These are phyloP conservation scores for Boletus huronensis DNA, from an alignment of 768 basidiomycete species.

Conservation along the genomic window DNA sequence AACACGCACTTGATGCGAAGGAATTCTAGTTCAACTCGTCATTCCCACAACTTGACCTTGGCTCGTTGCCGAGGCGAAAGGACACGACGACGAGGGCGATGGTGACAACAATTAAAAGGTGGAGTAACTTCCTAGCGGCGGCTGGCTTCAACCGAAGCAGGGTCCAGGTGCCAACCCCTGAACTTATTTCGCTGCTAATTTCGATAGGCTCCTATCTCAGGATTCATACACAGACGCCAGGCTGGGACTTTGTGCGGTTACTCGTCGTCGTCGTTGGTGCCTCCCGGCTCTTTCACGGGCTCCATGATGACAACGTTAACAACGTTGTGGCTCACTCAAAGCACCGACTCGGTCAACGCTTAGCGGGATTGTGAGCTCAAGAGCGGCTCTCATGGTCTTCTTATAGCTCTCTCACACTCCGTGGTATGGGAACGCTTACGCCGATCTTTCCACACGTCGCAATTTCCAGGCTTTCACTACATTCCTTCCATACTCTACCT, in stretches of 20 bases:
- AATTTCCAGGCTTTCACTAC: no score
- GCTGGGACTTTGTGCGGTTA: no score
- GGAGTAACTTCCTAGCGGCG: background rate
- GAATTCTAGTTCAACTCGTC: conserved; percentile 1
- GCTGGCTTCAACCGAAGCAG: no score
- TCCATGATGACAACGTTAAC: no score
- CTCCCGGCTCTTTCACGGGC: no score
- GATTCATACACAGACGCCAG: background rate
- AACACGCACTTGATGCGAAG: background rate
- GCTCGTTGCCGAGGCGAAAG: conserved; percentile 2
- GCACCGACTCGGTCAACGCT: background rate
- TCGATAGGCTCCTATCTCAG: background rate
- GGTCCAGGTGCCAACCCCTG: background rate
- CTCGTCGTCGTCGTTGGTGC: no score
- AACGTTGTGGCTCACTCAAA: no score
- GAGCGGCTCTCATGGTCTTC: no score
- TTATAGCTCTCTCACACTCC: background rate
- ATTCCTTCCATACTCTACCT: no score
- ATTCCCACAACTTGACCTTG: conserved; percentile 9
- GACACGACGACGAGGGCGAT: background rate
- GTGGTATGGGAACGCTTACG: background rate
- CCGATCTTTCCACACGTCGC: background rate
- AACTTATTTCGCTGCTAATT: background rate
- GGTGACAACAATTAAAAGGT: conserved; percentile 10
- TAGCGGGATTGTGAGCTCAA: background rate